Conservation (phyloP, 257 asterid genomes). For the Solanum chaucha region DNA sequence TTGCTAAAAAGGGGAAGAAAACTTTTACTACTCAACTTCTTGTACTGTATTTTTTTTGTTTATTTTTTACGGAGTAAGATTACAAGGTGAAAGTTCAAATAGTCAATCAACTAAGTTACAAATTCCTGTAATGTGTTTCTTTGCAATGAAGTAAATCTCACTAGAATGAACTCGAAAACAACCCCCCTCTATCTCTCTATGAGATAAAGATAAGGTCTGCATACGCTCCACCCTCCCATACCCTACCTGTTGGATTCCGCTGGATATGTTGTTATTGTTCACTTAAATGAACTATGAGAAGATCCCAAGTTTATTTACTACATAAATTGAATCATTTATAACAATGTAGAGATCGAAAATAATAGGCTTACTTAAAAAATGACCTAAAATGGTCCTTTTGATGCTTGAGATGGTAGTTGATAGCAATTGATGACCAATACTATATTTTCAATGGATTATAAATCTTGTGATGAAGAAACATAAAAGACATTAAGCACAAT, state of each 20-base stretch:
- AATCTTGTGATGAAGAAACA: not conserved
- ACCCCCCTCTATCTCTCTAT: not conserved
- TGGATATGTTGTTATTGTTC: not conserved
- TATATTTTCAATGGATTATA: not conserved
- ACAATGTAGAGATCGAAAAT: not conserved
- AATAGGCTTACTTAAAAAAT: not conserved
- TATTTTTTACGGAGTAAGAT: not conserved
- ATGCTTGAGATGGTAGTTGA: constrained; percentile 4
- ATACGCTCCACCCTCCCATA: not conserved
- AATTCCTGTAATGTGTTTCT: not conserved
- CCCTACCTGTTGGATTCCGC: accelerated
- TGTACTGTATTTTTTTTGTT: not conserved
- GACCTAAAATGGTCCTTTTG: not conserved
- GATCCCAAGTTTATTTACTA: not conserved
- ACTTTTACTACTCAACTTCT: not conserved
- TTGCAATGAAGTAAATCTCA: not conserved
- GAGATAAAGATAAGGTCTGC: accelerated
- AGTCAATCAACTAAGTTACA: accelerated
- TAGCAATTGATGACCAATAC: constrained; percentile 19
- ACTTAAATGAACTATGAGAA: not conserved
- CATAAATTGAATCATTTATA: not conserved
- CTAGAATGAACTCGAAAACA: not conserved
- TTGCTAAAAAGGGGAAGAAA: not conserved
- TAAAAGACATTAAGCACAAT: not conserved
- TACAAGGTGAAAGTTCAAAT: not conserved